Conservation (phyloP, 352 stramenopile species). For the Phytophthora pini region DNA sequence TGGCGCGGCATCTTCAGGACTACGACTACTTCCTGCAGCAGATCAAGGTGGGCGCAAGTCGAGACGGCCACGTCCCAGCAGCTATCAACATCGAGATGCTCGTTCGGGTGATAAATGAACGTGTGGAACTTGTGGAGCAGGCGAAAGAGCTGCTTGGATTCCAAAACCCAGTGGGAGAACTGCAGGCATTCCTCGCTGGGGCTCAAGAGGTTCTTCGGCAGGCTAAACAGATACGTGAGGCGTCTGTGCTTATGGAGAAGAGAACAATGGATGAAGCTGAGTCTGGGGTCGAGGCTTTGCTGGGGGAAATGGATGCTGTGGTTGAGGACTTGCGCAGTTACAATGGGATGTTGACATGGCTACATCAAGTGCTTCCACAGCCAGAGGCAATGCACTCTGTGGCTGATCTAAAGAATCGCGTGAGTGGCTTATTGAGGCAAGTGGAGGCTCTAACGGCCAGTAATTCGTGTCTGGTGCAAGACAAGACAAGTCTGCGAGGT, state of each 20-base stretch:
- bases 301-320: constrained; percentile 37
- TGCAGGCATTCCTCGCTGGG: constrained; percentile 39
- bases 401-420: constrained; percentile 35
- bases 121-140: constrained; percentile 39
- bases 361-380: constrained; percentile 41
- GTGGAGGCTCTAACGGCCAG: constrained; percentile 34
- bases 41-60: constrained; percentile 24
- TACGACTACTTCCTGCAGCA: constrained; percentile 62
- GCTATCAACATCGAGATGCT: constrained; percentile 47
- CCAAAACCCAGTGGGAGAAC: constrained; percentile 34
- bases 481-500: constrained; percentile 21
- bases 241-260: constrained; percentile 4
- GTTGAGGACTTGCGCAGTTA: constrained; percentile 38
- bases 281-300: constrained; percentile 12
- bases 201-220: constrained; percentile 29
- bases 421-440: constrained; percentile 34
- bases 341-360: constrained; percentile 28
- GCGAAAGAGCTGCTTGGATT: constrained; percentile 39
- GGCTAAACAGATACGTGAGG: constrained; percentile 29
- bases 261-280: background rate
- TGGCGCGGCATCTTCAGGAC: constrained; percentile 65
- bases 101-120: constrained; percentile 43
- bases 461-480: constrained; percentile 27
- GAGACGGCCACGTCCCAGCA: constrained; percentile 11
- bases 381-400: constrained; percentile 28